Base-by-base conservation (phyloP, 768 basidiomycete species). In the Peribolospora kevripleyi region DNA sequence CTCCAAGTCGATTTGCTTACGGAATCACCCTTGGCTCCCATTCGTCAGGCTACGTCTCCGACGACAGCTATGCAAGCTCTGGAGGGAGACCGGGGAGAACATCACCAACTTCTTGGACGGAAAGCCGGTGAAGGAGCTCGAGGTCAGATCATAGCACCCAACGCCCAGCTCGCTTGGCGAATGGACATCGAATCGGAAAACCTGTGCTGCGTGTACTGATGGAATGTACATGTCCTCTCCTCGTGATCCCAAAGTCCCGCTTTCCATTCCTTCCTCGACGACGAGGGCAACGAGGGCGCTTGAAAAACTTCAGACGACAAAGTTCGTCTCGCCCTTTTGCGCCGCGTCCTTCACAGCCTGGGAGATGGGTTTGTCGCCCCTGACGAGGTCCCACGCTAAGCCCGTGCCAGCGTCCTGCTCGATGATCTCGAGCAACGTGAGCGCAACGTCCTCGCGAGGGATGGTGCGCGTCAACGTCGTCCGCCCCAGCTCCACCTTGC, bases 381-480 rank as follows among this genome's bases (percentile, higher is more conserved):
- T 74, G 49, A 75, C 70, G n/a, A 81, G 60, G 62, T 81, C 78
- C 52, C 80, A 70, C 1, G 71, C 74, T 36, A 79, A 67, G 0
- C 78, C 78, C 10, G 72, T 71, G 0, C 76, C 75, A 55, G 74
- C 75, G 37, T 74, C 71, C 52, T 74, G 65, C 39, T 74, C 70
- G 11, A 75, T 66, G 7, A 76, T 68, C 7, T 72, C 62, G 0
- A 73, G 68, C n/a, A 80, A 65, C 1, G 64, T 60, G 25, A 63
- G 58, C 0, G 77, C 78, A 1, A 81, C 78, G 55, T 80, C 76
- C 54, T 78, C 76, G 45, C 76, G 62, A 77, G 77, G 54, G 8
- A 39, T 70, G 57, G 79, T 72, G 0, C 64, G 63, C 0, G 61
- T 67, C n/a, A 79, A 47, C 59, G 74, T 75, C 0, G 76, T 76